A percentile compares a stretch with the other conserved stretches of the same genome.
Conservation (phyloP, 1,284 basidiomycete genomes). For the Phylloboletellus chloephorus region DNA sequence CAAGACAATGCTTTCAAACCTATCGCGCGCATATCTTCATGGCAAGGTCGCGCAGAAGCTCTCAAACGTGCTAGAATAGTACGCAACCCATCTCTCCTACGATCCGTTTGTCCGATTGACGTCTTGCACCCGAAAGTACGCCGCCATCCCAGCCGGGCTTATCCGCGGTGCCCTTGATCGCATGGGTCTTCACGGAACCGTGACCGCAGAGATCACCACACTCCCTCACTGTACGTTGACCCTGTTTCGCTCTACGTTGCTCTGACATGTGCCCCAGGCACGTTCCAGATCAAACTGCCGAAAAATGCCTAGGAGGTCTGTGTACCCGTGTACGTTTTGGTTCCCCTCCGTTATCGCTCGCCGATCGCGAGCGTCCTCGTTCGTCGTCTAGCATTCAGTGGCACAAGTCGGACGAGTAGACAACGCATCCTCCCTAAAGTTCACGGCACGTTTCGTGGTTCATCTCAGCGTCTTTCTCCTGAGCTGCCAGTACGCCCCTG, state of each 20-base stretch:
- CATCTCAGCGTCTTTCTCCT: too few relatives aligned
- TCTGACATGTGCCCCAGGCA: constrained; percentile 42
- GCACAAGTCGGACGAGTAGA: too few relatives aligned
- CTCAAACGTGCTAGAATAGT: constrained; percentile 70
- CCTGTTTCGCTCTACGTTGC: neutral
- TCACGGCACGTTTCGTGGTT: too few relatives aligned
- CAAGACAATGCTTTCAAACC: constrained; percentile 91
- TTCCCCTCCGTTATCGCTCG: neutral
- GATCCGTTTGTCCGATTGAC: neutral
- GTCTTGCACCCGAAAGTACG: constrained; percentile 49
- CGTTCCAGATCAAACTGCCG: constrained; percentile 74
- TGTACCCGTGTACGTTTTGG: too few relatives aligned
- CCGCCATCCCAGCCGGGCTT: constrained; percentile 74
- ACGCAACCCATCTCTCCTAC: constrained; percentile 24
- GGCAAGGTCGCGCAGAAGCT: constrained; percentile 70
- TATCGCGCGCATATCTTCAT: constrained; percentile 71
- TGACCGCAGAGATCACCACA: constrained; percentile 72
- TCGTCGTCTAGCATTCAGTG: too few relatives aligned
- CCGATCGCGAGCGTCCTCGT: neutral
- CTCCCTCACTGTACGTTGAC: constrained; percentile 73
- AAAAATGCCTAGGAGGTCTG: constrained; percentile 40
- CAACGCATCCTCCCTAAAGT: too few relatives aligned
- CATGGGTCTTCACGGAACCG: constrained; percentile 70
- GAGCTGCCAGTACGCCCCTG: too few relatives aligned
- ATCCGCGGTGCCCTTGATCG: constrained; percentile 77